Evolutionary conservation across 2,329 filamentous ascomycete genomes (phyloP), one percentile per base, ranked within the genome.

Genomic region (Falciphora oryzae): DNA sequence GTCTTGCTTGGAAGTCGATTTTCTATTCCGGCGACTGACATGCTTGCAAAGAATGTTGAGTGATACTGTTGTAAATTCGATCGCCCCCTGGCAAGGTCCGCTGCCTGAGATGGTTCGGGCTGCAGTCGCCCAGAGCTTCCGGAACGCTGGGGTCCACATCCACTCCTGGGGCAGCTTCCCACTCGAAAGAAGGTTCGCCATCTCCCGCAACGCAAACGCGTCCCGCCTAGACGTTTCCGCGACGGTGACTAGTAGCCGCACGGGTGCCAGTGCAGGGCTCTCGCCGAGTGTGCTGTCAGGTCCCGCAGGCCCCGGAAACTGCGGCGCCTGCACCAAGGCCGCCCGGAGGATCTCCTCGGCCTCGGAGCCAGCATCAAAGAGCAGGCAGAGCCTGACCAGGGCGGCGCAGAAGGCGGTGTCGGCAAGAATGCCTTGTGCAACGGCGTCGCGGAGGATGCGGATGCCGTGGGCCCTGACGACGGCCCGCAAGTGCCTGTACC

Each of bases 401-500:
- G 79, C 64, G 61, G 73, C 72, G 8, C 76, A 73, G 65, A 82
- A 80, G 13, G 72, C 68, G 16, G 75, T 69, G 31, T 77, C 75
- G 8, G 84, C 69, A 11, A 84, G 69, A 14, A 84, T 68, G 0
- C 77, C 77, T 27, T 80, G 77, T 0, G 65, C 62, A 18, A 81
- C 78, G 2, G 78, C 81, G 27, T 77, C 73, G 63, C 70, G 73
- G 31, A 85, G 67, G 3, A 81, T 74, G 35, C 75, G 69, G 22
- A 83, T 66, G 10, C 78, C 80, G 65, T 85, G 81, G 22, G 80
- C 77, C 58, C 81, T 76, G 18, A 81, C 78, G 14, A 83, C 73
- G 2, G 71, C 69, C 61, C 77, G 75, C 1, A 85, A 74, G 65
- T 80, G 76, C 64, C 71, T 77, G 79, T 81, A 84, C 18, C 81